A percentile compares a stretch with the other conserved stretches of the same genome.
Conservation (phyloP, 2,329 filamentous ascomycete genomes). For the Diaporthe vexans region DNA sequence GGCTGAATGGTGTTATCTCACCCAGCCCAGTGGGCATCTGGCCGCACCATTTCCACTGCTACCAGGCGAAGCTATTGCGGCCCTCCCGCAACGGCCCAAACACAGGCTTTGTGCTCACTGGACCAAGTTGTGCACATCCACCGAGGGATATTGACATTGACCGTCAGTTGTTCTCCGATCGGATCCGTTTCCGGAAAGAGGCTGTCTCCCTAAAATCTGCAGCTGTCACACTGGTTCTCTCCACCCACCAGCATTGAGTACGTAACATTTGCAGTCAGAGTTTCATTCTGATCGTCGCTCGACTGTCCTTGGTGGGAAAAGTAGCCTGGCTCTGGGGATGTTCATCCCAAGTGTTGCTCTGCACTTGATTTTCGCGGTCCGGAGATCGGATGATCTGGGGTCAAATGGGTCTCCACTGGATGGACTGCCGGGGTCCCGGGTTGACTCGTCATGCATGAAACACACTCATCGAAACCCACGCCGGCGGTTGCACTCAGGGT, state of each 20-base stretch:
- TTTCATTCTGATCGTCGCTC: constrained; percentile 7
- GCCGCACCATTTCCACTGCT: not conserved
- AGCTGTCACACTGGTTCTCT: not conserved
- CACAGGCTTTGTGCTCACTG: not conserved
- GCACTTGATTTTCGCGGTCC: not conserved
- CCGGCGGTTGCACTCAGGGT: constrained; percentile 1
- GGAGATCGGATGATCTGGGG: constrained; percentile 36
- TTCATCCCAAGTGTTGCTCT: constrained; percentile 17
- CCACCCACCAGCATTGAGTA: not conserved
- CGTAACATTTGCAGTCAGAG: not conserved
- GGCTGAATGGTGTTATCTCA: constrained; percentile 7
- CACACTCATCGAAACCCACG: not conserved
- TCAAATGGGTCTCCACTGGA: not conserved
- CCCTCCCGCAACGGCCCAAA: not conserved
- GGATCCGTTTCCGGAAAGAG: not conserved
- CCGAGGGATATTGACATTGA: not conserved
- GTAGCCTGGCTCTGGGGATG: not conserved
- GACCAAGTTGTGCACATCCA: not conserved
- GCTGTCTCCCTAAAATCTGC: not conserved
- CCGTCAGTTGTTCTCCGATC: not conserved
- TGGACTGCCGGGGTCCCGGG: constrained; percentile 3
- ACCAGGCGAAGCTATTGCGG: not conserved
- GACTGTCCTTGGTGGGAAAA: constrained; percentile 15
- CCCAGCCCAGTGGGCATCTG: not conserved
- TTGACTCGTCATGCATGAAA: constrained; percentile 23